Evolutionary conservation across 345 rosid species (phyloP), one percentile per base, ranked within the genome.

Genomic region (Excoecaria agallocha): DNA sequence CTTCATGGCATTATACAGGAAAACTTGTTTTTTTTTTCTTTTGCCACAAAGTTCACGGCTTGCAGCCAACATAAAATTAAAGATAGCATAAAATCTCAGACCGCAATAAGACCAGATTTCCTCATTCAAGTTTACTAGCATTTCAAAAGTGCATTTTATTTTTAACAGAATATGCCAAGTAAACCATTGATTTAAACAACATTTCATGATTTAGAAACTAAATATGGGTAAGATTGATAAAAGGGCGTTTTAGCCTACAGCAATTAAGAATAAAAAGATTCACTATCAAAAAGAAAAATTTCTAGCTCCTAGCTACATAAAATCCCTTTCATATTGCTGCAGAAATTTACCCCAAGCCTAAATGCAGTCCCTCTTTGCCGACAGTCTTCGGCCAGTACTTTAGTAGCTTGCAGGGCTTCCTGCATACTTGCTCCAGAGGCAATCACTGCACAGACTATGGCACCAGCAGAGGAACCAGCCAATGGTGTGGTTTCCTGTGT

Each of bases 381-480:
- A 78, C 97, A 93, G 77, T 95, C 84, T 54, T 89, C 84, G 60
- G 96, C 97, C 63, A 93, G 82, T 65, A 70, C 37, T 83, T 95
- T 93, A 64, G 94, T 91, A 71, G 87, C 92, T 56, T 74, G 61
- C 74, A 95, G 78, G 38, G 93, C 98, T 64, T 90, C 95, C 12
- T 70, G 77, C 98, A 90, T 95, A 57, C 86, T 86, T 22, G 87
- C 77, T 39, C 97, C 98, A 64, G 98, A 93, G 59, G 97, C 92
- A 57, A 95, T 81, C 64, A 83, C 90, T 1, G 94, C 99, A 84
- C 98, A 89, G 12, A 88, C 88, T 38, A 95, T 89, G 73, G 99
- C 96, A 46, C 98, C 98, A 65, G 98, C 99, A 54, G 99, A 94
- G 51, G 98, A 83, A 74, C 99, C 98, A 24, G 98, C 92, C 55